Evolutionary conservation across 1,284 basidiomycete species (phyloP).

Genomic region (Wallemia mellicola): DNA sequence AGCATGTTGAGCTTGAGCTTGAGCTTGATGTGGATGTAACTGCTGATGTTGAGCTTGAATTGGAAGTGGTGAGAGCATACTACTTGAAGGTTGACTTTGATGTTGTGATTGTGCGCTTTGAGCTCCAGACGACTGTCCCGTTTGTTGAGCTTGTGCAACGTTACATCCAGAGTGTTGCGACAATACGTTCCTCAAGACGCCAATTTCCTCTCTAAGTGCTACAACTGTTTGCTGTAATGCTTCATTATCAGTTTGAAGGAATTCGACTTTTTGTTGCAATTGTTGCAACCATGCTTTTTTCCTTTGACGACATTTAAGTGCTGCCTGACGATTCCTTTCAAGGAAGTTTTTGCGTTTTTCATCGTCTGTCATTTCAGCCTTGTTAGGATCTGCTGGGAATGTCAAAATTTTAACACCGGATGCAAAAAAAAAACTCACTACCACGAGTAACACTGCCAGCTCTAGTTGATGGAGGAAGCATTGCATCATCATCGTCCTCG

Average conservation of each 20-base stretch:
- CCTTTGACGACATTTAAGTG: slow-evolving; percentile 88
- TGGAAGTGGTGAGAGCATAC: not conserved
- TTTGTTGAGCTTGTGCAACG: not conserved
- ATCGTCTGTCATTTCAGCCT: slow-evolving; percentile 66
- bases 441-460: slow-evolving; percentile 9
- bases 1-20: not conserved
- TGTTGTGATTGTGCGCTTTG: not conserved
- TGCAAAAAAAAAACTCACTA: slow-evolving; percentile 1
- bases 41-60: not conserved
- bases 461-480: slow-evolving; percentile 5
- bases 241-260: slow-evolving; percentile 68
- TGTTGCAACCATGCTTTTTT: slow-evolving; percentile 93
- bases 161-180: slow-evolving; percentile 16
- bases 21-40: not conserved
- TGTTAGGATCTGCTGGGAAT: slow-evolving; percentile 24
- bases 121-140: not conserved
- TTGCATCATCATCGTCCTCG: slow-evolving; percentile 12
- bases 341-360: slow-evolving; percentile 82
- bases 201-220: slow-evolving; percentile 25
- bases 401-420: too few relatives aligned
- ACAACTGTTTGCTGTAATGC: slow-evolving; percentile 31
- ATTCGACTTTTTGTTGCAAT: slow-evolving; percentile 78
- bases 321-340: slow-evolving; percentile 86
- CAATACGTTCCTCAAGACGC: slow-evolving; percentile 21
- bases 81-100: not conserved